Percentiles rank a stretch among this genome's conserved stretches.
These are phyloP conservation scores for Cryptococcus wingfieldii DNA, from an alignment of 1,284 basidiomycete species.

Conservation along the genomic window DNA sequence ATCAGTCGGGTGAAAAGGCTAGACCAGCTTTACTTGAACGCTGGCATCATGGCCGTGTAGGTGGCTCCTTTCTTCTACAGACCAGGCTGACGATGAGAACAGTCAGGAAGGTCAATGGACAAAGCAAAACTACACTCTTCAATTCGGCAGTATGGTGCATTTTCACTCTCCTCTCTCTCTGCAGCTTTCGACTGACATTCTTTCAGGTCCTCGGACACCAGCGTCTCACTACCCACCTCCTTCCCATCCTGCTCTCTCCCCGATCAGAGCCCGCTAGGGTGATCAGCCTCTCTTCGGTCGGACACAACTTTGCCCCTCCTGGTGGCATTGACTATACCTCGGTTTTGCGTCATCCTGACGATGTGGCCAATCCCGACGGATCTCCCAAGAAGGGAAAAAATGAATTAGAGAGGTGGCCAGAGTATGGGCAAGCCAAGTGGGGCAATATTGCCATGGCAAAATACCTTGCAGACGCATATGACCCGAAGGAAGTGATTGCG, in stretches of 20 bases:
- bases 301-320: conserved; percentile 33
- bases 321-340: conserved; percentile 32
- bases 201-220: conserved; percentile 52
- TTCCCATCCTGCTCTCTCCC: conserved; percentile 53
- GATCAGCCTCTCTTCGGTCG: conserved; percentile 52
- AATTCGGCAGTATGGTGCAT: conserved; percentile 58
- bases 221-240: conserved; percentile 54
- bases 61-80: background rate
- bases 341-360: conserved; percentile 15
- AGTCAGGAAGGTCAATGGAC: conserved; percentile 47
- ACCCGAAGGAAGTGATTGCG: conserved; percentile 21
- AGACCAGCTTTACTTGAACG: conserved; percentile 52
- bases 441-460: conserved; percentile 42
- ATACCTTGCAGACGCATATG: conserved; percentile 27
- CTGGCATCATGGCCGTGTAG: conserved; percentile 56
- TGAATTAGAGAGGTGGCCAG: conserved; percentile 25
- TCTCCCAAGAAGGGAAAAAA: conserved; percentile 9
- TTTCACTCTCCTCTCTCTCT: conserved; percentile 1
- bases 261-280: conserved; percentile 50
- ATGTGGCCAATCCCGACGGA: background rate
- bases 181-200: background rate
- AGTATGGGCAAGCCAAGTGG: conserved; percentile 57
- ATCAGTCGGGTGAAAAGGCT: conserved; percentile 34
- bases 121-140: conserved; percentile 56
- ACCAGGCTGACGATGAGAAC: background rate